phyloP scores from a whole-genome alignment of 2,329 filamentous ascomycete species.

The Ophiostoma sp. region DNA sequence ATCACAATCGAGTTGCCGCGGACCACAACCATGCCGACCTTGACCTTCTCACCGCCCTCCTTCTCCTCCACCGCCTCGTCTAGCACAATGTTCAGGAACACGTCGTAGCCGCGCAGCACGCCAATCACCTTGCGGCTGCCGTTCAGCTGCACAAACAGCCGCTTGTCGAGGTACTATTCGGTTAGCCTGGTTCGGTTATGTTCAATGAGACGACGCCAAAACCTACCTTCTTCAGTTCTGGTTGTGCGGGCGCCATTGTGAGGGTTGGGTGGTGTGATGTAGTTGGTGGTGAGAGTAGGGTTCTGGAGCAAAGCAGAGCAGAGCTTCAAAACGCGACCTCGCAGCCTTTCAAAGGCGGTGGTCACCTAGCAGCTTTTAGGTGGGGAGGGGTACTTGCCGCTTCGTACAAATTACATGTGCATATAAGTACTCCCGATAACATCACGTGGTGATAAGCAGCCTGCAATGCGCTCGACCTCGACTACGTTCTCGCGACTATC shows the following conservation, averaged over 20 bases:
- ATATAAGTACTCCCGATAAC: neutral
- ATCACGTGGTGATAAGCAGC: constrained; percentile 15
- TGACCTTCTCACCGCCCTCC: constrained; percentile 79
- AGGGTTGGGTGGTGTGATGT: constrained; percentile 12
- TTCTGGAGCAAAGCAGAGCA: constrained; percentile 23
- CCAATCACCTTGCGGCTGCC: constrained; percentile 97
- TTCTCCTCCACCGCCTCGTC: constrained; percentile 97
- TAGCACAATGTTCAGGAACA: constrained; percentile 96
- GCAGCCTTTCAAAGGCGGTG: constrained; percentile 12
- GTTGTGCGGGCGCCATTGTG: constrained; percentile 96
- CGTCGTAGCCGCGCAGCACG: constrained; percentile 91
- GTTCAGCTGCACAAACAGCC: constrained; percentile 95
- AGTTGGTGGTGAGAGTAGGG: neutral
- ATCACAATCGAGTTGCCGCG: constrained; percentile 98
- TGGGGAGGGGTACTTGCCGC: neutral
- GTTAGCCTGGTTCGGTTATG: neutral
- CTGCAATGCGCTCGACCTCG: constrained; percentile 7
- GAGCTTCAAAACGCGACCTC: constrained; percentile 6
- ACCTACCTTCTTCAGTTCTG: constrained; percentile 92
- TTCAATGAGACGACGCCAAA: too few species aligned
- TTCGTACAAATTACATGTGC: neutral
- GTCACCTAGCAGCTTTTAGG: constrained; percentile 16
- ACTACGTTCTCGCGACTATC: neutral
- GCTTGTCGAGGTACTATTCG: constrained; percentile 92
- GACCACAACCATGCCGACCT: constrained; percentile 92